These are phyloP conservation scores for Phyllosticta citrichinensis DNA, from an alignment of 2,329 filamentous ascomycete species.

Conservation along the genomic window DNA sequence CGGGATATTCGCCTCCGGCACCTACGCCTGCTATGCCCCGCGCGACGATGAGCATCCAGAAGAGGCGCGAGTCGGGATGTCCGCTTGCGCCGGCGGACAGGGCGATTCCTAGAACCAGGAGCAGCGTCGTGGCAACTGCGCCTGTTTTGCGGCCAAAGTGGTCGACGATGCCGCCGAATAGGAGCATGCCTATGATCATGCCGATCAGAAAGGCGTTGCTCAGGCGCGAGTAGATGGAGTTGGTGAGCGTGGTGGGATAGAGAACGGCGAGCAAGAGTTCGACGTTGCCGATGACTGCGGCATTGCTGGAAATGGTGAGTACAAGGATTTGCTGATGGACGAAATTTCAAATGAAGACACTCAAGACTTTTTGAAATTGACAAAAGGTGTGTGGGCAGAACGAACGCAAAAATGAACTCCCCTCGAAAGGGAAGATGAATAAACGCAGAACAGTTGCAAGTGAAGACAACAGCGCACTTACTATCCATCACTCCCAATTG, in stretches of 20 bases:
- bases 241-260: slow-evolving; percentile 22
- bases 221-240: slow-evolving; percentile 20
- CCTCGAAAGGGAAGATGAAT: neutral
- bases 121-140: slow-evolving; percentile 23
- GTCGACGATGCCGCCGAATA: slow-evolving; percentile 24
- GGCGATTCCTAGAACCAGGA: slow-evolving; percentile 24
- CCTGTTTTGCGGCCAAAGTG: slow-evolving; percentile 25
- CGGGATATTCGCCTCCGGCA: slow-evolving; percentile 43
- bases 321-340: neutral
- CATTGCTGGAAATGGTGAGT: slow-evolving; percentile 14
- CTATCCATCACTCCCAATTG: slow-evolving; percentile 27
- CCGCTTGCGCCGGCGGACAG: slow-evolving; percentile 21
- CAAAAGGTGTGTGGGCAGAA: no score
- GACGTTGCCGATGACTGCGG: slow-evolving; percentile 25
- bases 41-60: slow-evolving; percentile 36
- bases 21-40: slow-evolving; percentile 37
- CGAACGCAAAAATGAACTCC: neutral
- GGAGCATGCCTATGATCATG: slow-evolving; percentile 26
- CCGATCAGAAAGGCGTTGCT: slow-evolving; percentile 28
- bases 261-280: slow-evolving; percentile 22
- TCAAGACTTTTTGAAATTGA: neutral
- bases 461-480: neutral
- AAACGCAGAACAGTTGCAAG: neutral
- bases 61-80: slow-evolving; percentile 21
- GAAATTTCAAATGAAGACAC: neutral